phyloP scores from a whole-genome alignment of 192 early-diverging fungal genomes.

The Coemansia sp. region DNA sequence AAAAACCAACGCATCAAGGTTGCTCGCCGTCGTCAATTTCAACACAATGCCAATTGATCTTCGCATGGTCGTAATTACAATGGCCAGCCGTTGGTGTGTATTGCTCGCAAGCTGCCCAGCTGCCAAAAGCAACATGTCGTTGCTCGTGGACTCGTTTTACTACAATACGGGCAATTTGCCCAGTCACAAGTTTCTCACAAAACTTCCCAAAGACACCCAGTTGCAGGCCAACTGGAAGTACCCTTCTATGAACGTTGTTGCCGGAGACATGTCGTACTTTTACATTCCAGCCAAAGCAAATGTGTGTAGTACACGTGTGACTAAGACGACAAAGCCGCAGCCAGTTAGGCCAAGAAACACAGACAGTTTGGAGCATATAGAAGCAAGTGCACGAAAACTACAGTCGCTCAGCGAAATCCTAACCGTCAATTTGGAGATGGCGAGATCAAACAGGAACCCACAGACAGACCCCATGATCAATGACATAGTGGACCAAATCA shows the following conservation, averaged over 20 bases:
- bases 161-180: slow-evolving; percentile 9
- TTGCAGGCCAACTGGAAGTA: slow-evolving; percentile 20
- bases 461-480: slow-evolving; percentile 15
- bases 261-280: background rate
- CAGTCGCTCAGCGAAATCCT: slow-evolving; percentile 24
- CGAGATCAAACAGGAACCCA: slow-evolving; percentile 23
- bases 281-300: slow-evolving; percentile 1
- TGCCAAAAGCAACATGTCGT: slow-evolving; percentile 8
- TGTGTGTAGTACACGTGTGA: background rate
- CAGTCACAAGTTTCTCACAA: slow-evolving; percentile 7
- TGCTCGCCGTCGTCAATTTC: slow-evolving; percentile 9
- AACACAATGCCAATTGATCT: slow-evolving; percentile 14
- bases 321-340: too few relatives aligned
- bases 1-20: background rate
- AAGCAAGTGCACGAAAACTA: slow-evolving; percentile 16
- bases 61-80: slow-evolving; percentile 14
- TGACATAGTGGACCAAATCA: slow-evolving; percentile 15
- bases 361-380: slow-evolving; percentile 9
- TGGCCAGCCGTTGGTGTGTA: slow-evolving; percentile 27
- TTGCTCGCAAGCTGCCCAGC: background rate
- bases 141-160: slow-evolving; percentile 26
- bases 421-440: slow-evolving; percentile 20
- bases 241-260: slow-evolving; percentile 1
- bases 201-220: slow-evolving; percentile 1
- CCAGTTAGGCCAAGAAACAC: background rate